Evolutionary conservation across 176 grass and related monocot species (phyloP).

Genomic region (Oryza glaberrima): DNA sequence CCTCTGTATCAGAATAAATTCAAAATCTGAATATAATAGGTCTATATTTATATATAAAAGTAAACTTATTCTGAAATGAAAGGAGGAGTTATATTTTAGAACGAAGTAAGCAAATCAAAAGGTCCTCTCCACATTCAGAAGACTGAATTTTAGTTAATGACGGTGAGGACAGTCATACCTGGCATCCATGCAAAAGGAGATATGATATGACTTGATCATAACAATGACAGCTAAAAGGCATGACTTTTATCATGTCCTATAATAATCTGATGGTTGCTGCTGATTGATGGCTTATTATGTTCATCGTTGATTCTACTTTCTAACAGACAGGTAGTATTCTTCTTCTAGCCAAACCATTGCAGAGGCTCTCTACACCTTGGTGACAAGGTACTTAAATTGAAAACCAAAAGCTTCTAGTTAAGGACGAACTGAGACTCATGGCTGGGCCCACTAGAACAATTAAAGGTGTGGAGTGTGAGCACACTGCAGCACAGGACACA

Average conservation of each 20-base stretch:
- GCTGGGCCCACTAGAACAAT: background rate
- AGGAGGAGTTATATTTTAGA: too few species aligned
- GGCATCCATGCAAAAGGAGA: slow-evolving; percentile 13
- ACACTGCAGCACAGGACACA: background rate
- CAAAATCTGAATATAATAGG: too few species aligned
- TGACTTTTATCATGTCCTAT: background rate
- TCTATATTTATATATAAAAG: too few species aligned
- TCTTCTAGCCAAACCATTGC: background rate
- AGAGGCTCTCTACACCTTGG: background rate
- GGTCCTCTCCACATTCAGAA: background rate
- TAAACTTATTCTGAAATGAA: too few species aligned
- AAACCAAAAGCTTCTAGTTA: background rate
- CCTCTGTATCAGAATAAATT: too few species aligned
- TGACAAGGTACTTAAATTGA: slow-evolving; percentile 13
- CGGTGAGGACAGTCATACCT: background rate
- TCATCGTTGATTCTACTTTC: background rate
- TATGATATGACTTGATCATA: background rate
- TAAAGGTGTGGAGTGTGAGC: background rate
- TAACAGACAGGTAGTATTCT: background rate
- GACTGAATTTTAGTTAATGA: background rate
- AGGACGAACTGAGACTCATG: background rate
- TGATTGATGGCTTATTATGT: slow-evolving; percentile 19
- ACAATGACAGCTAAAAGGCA: slow-evolving; percentile 24
- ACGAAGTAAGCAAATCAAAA: too few species aligned
- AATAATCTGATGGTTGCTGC: slow-evolving; percentile 3